Conservation (phyloP, 2,329 filamentous ascomycete species). For the Claviceps maximensis region DNA sequence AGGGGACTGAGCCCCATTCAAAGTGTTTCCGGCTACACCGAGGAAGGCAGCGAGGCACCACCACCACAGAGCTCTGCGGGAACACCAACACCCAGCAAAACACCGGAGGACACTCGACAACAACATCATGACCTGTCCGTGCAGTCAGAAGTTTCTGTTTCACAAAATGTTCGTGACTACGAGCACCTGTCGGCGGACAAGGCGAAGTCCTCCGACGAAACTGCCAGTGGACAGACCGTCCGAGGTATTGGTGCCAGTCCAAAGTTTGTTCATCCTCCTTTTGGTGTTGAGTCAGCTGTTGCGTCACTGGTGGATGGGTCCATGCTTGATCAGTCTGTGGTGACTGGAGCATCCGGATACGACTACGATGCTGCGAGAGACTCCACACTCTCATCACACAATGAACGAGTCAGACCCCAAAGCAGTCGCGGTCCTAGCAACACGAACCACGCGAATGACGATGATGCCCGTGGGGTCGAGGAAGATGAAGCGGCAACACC, state of each 20-base stretch:
- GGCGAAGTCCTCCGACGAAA: slow-evolving; percentile 42
- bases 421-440: slow-evolving; percentile 22
- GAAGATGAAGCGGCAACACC: slow-evolving; percentile 30
- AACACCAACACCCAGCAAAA: slow-evolving; percentile 40
- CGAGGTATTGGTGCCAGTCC: slow-evolving; percentile 60
- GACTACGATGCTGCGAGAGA: slow-evolving; percentile 28
- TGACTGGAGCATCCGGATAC: slow-evolving; percentile 47
- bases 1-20: slow-evolving; percentile 79
- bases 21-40: slow-evolving; percentile 77
- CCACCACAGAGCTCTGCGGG: slow-evolving; percentile 44
- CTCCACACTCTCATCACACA: slow-evolving; percentile 23
- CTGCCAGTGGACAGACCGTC: slow-evolving; percentile 56
- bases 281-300: slow-evolving; percentile 76
- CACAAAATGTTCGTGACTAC: slow-evolving; percentile 34
- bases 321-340: slow-evolving; percentile 49
- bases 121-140: slow-evolving; percentile 22
- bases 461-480: slow-evolving; percentile 23
- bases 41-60: slow-evolving; percentile 48
- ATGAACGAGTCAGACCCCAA: slow-evolving; percentile 18
- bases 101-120: slow-evolving; percentile 22
- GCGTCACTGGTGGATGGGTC: slow-evolving; percentile 77
- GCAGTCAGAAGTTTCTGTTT: slow-evolving; percentile 20
- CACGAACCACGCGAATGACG: slow-evolving; percentile 29
- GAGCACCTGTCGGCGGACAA: slow-evolving; percentile 44
- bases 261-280: slow-evolving; percentile 57